phyloP scores from a whole-genome alignment of 2,329 filamentous ascomycete genomes.

The Pseudocercospora ulei region DNA sequence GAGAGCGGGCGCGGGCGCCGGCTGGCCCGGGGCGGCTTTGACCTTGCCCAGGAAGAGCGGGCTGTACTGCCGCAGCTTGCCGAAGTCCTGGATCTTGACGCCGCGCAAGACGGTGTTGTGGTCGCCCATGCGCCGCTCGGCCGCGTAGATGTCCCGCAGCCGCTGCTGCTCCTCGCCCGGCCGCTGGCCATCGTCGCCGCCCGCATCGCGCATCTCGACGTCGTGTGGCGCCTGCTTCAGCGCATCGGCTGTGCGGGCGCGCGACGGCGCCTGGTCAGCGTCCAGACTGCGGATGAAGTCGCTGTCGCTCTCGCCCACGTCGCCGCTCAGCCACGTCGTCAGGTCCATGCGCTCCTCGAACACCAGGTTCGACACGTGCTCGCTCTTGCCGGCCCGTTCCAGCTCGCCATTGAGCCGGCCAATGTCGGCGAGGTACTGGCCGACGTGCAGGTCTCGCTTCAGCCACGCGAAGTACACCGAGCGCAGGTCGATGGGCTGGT shows the following conservation, averaged over 20 bases:
- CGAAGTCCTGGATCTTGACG: slow-evolving; percentile 85
- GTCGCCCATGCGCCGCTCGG: slow-evolving; percentile 84
- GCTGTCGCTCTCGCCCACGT: slow-evolving; percentile 67
- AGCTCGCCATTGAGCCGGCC: slow-evolving; percentile 72
- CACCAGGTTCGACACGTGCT: slow-evolving; percentile 72
- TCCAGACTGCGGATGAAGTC: slow-evolving; percentile 84
- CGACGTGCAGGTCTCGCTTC: slow-evolving; percentile 80
- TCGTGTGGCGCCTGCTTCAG: slow-evolving; percentile 36
- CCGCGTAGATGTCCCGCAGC: slow-evolving; percentile 78
- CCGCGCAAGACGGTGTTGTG: slow-evolving; percentile 80
- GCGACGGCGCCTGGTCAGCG: slow-evolving; percentile 46
- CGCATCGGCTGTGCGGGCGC: slow-evolving; percentile 45
- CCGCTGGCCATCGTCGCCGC: slow-evolving; percentile 41
- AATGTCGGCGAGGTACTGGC: slow-evolving; percentile 80
- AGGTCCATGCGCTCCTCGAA: slow-evolving; percentile 89
- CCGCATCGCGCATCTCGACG: slow-evolving; percentile 37
- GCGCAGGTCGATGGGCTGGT: slow-evolving; percentile 55
- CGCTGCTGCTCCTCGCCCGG: slow-evolving; percentile 68
- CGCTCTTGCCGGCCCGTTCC: slow-evolving; percentile 43
- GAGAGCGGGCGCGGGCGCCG: slow-evolving; percentile 37
- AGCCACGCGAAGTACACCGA: slow-evolving; percentile 95
- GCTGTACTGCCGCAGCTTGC: slow-evolving; percentile 65
- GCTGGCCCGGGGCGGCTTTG: slow-evolving; percentile 47
- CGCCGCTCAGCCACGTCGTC: slow-evolving; percentile 85
- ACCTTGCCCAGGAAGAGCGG: slow-evolving; percentile 29